phyloP scores from a whole-genome alignment of 805 yeast species.

The Sugiyamaella valdiviana region DNA sequence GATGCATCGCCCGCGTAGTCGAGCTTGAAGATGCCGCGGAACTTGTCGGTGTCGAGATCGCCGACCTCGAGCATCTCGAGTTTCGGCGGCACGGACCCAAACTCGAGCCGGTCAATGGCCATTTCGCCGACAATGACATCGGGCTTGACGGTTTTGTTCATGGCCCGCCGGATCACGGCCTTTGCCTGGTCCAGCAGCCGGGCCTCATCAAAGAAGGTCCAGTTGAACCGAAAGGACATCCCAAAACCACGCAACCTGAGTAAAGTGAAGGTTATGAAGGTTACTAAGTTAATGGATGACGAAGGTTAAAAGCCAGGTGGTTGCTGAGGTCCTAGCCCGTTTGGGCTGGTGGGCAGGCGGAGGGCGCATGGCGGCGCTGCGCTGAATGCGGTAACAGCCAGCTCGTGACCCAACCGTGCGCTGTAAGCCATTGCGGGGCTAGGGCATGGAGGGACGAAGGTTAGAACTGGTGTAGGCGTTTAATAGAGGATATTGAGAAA shows the following conservation, averaged over 20 bases:
- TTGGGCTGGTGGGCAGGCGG: not conserved
- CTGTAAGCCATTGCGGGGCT: not conserved
- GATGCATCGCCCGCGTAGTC: constrained; percentile 70
- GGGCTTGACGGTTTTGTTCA: constrained; percentile 30
- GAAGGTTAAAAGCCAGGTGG: not conserved
- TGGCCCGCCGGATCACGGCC: constrained; percentile 27
- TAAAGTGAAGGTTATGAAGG: not conserved
- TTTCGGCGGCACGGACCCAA: constrained; percentile 68
- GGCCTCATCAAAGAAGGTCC: constrained; percentile 65
- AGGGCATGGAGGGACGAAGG: not conserved
- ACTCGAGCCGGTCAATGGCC: constrained; percentile 55
- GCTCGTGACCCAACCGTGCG: not conserved
- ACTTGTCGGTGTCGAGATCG: constrained; percentile 58
- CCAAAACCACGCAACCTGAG: too few species aligned
- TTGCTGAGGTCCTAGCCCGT: not conserved
- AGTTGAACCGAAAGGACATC: constrained; percentile 57
- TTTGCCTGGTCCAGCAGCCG: constrained; percentile 56
- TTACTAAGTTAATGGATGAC: not conserved
- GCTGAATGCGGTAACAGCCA: not conserved
- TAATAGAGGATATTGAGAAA: too few species aligned
- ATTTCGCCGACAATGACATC: constrained; percentile 38
- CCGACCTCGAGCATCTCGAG: constrained; percentile 75
- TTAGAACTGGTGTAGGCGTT: too few species aligned
- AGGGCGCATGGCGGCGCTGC: not conserved
- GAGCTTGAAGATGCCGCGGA: constrained; percentile 55